Percentiles rank a stretch among this genome's conserved stretches.
Evolutionary conservation across 2,329 filamentous ascomycete species (phyloP).

Genomic region (Emmonsiellopsis sp.): DNA sequence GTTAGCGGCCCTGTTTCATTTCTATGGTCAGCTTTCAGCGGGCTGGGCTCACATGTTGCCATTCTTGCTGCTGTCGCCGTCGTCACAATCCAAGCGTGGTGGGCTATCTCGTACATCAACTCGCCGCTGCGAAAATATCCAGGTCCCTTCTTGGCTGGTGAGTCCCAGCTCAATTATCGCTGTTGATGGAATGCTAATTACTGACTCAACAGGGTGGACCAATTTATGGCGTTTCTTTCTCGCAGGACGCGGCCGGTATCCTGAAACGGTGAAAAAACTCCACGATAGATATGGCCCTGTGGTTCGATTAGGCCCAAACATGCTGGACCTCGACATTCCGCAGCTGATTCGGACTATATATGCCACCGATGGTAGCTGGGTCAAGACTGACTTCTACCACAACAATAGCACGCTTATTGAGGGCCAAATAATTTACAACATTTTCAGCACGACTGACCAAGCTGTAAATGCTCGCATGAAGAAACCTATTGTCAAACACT

Average conservation of each 20-base stretch:
- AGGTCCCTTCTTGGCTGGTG: slow-evolving; percentile 16
- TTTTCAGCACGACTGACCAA: slow-evolving; percentile 30
- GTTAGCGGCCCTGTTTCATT: too few species aligned
- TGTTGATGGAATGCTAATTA: too few species aligned
- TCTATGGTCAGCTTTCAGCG: too few species aligned
- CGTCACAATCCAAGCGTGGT: slow-evolving; percentile 11
- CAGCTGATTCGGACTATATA: slow-evolving; percentile 31
- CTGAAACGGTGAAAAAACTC: slow-evolving; percentile 22
- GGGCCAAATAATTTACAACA: slow-evolving; percentile 29
- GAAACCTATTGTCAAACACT: slow-evolving; percentile 30
- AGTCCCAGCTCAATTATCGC: not conserved
- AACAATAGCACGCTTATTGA: slow-evolving; percentile 26
- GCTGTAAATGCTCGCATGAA: slow-evolving; percentile 27
- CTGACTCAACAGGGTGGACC: slow-evolving; percentile 19
- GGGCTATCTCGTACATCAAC: slow-evolving; percentile 11
- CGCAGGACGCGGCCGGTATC: slow-evolving; percentile 17
- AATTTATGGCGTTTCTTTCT: slow-evolving; percentile 31
- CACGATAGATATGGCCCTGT: slow-evolving; percentile 34
- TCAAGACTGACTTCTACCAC: slow-evolving; percentile 32
- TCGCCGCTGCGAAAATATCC: slow-evolving; percentile 14
- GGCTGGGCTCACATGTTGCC: too few species aligned
- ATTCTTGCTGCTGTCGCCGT: not conserved
- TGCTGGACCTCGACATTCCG: slow-evolving; percentile 30
- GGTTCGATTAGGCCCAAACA: slow-evolving; percentile 34
- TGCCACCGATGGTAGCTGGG: slow-evolving; percentile 22